Base-by-base conservation (phyloP, 352 stramenopile species). In the Pythium monospermum region DNA sequence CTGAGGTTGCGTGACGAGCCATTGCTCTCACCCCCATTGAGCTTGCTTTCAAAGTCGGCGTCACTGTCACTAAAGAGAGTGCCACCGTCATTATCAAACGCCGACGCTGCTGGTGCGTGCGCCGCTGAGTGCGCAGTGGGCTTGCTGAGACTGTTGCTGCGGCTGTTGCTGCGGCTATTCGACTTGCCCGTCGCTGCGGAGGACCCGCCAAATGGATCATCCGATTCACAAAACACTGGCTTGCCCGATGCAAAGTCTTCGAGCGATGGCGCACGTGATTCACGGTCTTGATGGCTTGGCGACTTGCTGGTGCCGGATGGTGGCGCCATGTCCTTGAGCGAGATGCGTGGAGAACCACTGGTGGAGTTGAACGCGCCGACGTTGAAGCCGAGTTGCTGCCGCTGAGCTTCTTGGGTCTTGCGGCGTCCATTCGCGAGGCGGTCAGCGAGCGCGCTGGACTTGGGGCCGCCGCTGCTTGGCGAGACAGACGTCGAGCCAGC, bases 321-420 rank as follows among this genome's bases (percentile, higher is more conserved):
- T 26, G 60, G 65, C 5, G 52, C 66, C 39, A 86, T 48, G n/a
- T 68, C 75, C 61, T 84, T 86, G 33, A 86, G 68, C 6, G 75
- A 86, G 39, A 86, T 83, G 49, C 76, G 76, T 1, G 72, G 52
- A 15, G 60, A 49, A 22, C 52, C 52, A 0, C 37, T 52, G 3
- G 63, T 58, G 21, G 63, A 54, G 2, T 57, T 50, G 40, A 88
- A 91, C 0, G 76, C 71, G 15, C 71, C 66, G 16, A 71, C 72
- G 21, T 76, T 83, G 52, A 87, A 72, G 15, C 61, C 72, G 21
- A 91, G 63, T 18, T 76, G 73, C 23, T 77, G 71, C 15, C 79
- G 74, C 37, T 83, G 73, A n/a, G 59, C 61, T 38, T 91, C 79
- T 39, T 91, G 79, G 7, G 79, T 91, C 60, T 77, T 77, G 28